Evolutionary conservation across 805 yeast species (phyloP), one percentile per base, ranked within the genome.

Genomic region (Myxozyma kluyveri): DNA sequence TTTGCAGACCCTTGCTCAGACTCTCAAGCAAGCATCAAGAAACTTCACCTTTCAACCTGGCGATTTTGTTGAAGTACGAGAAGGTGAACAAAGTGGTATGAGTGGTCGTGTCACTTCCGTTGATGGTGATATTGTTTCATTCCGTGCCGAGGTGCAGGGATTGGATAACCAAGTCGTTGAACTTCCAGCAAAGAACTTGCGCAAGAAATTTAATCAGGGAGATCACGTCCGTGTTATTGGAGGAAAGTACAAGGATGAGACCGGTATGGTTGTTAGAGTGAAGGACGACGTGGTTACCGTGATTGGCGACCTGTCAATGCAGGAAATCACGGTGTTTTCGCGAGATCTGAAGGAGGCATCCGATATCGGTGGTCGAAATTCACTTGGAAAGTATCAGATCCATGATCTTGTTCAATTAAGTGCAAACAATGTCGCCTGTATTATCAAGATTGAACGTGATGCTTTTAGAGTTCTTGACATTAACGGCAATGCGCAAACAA

Each of bases 41-140:
- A 71, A 77, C 26, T 75, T 81, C 31, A 70, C 76, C 2, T 91
- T 90, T 73, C 96, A 88, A 68, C 88, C 95, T 4, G 97, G 96
- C 61, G 99, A 93, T 68, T 80, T 86, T 61, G 96, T 93, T 43
- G 96, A 90, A 70, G 86, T 93, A 44, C 77, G 86, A 47, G 81
- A 82, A 59, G 99, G 99, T 67, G 99, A 93, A 71, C 97, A 90
- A 71, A 82, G 90, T 42, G 95, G 91, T 54, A 80, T 95, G 54
- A 77, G 79, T 47, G 99, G 97, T 70, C 77, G 78, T 46, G 95
- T 91, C 46, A 71, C 80, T 6, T 77, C 85, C 23, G 80, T 89
- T 1, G 76, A 81, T 2, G 79, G 83, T 17, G 93, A 85, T 60
- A 75, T 79, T 50, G 80, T 79, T 22, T 69, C 80, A 7, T 71